Base-by-base conservation (phyloP, 1,284 basidiomycete genomes). In the Fomitopsis pinicola region DNA sequence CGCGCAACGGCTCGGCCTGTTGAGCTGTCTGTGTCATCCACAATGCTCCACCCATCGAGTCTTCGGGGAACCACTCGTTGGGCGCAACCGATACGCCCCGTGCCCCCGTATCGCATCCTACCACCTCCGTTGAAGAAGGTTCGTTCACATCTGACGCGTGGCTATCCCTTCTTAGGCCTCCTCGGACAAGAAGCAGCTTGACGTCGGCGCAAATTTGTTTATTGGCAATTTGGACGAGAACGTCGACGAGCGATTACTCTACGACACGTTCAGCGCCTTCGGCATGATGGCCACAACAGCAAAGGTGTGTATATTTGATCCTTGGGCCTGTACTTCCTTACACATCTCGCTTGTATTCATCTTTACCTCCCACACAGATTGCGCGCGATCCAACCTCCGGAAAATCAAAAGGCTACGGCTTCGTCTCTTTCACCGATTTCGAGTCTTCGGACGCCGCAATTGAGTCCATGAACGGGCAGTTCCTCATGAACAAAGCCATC, bases 401-500 rank as follows among this genome's bases (percentile, higher is more conserved):
- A 54, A 84, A 85, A 59, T 97, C 95, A 30, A 98, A 98, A 79
- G 94, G 95, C 61, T 98, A 97, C 72, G 97, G 95, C 46, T 99
- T 99, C 75, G 92, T 98, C 61, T 91, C 94, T 14, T 98, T 95
- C 76, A 96, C 96, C 66, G 94, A 97, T 71, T 99, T 99, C 75
- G 97, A 99, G 72, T 88, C 96, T 6, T 94, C 96, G 19, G 97
- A 99, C 75, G 93, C 94, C 17, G 97, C 97, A 5, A 87, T 97
- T 63, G 96, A 98, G 76, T 87, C 94, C 22, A 96, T 99, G 94
- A 97, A 98, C 70, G 88, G 88, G 54, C 97, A 99, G 72, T 98
- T 95, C 84, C 82, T 99, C 53, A 95, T 97, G 88, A 98, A 98
- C 81, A 97, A 97, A 76, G 91, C 95, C 62, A 93, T 98, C 72